These are phyloP conservation scores for Diphasiastrum complanatum DNA, from an alignment of 83 land plant genomes.

Conservation along the genomic window DNA sequence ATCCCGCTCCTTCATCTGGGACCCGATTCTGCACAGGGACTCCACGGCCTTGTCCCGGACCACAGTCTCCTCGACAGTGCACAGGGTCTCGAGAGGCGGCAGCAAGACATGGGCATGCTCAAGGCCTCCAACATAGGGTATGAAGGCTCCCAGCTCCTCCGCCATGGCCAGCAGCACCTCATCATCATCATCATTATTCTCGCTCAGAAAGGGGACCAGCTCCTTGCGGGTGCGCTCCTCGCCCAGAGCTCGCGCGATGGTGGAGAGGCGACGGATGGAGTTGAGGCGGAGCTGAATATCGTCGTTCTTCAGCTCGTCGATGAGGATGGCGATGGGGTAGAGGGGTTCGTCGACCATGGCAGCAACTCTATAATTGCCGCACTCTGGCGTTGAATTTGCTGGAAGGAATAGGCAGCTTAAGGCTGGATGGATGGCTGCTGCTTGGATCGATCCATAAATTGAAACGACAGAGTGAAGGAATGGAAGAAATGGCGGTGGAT, in stretches of 20 bases:
- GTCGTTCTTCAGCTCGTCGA: slow-evolving; percentile 88
- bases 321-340: slow-evolving; percentile 82
- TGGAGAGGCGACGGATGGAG: slow-evolving; percentile 83
- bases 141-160: slow-evolving; percentile 82
- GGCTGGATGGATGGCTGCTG: no score
- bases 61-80: slow-evolving; percentile 90
- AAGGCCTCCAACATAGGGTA: slow-evolving; percentile 88
- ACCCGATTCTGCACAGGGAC: slow-evolving; percentile 70
- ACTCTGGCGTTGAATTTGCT: no score
- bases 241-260: slow-evolving; percentile 90
- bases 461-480: no score
- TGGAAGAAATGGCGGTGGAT: no score
- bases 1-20: slow-evolving; percentile 81
- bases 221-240: slow-evolving; percentile 91
- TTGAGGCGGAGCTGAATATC: slow-evolving; percentile 87
- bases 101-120: slow-evolving; percentile 83
- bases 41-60: slow-evolving; percentile 94
- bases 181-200: slow-evolving; percentile 93
- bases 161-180: slow-evolving; percentile 96
- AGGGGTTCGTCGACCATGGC: slow-evolving; percentile 79
- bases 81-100: slow-evolving; percentile 84
- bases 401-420: no score
- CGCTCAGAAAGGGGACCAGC: slow-evolving; percentile 83
- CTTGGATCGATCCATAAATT: no score
- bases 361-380: no score